phyloP scores from a whole-genome alignment of 441 rosid species.

The Kokia cookei region DNA sequence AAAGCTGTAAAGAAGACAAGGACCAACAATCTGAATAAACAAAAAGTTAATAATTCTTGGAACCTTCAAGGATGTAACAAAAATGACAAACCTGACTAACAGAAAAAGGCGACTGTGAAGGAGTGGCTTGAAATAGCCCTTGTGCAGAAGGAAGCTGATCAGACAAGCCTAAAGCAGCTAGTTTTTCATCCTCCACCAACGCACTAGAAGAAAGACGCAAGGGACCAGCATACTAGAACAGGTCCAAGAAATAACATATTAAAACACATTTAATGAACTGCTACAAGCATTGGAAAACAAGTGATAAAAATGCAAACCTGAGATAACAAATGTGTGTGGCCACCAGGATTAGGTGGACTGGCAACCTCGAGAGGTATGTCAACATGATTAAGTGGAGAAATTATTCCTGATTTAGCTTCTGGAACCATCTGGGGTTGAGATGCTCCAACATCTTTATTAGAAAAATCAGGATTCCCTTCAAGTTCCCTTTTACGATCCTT shows the following conservation, averaged over 20 bases:
- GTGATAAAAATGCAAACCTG: constrained; percentile 48
- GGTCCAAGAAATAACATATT: not conserved
- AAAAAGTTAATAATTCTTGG: not conserved
- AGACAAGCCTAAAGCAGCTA: constrained; percentile 60
- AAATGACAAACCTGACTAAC: constrained; percentile 52
- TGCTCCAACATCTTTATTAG: constrained; percentile 82
- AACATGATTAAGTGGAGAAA: constrained; percentile 60
- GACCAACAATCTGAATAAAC: constrained; percentile 15
- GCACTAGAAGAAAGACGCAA: constrained; percentile 63
- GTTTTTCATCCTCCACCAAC: constrained; percentile 85
- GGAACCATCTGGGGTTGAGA: constrained; percentile 69
- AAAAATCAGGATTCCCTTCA: constrained; percentile 97
- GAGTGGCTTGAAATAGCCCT: constrained; percentile 75
- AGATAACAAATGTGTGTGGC: constrained; percentile 55
- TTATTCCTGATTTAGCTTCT: constrained; percentile 71
- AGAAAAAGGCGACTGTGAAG: constrained; percentile 66
- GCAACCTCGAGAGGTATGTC: constrained; percentile 81
- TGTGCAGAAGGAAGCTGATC: constrained; percentile 84
- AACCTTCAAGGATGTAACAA: constrained; percentile 4
- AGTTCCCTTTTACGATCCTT: constrained; percentile 91
- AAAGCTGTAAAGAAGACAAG: constrained; percentile 44
- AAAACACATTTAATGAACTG: not conserved
- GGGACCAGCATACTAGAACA: constrained; percentile 62
- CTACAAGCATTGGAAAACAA: not conserved
- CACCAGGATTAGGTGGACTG: constrained; percentile 63